Conservation (phyloP, 768 basidiomycete species). For the Pleurotus djamor region DNA sequence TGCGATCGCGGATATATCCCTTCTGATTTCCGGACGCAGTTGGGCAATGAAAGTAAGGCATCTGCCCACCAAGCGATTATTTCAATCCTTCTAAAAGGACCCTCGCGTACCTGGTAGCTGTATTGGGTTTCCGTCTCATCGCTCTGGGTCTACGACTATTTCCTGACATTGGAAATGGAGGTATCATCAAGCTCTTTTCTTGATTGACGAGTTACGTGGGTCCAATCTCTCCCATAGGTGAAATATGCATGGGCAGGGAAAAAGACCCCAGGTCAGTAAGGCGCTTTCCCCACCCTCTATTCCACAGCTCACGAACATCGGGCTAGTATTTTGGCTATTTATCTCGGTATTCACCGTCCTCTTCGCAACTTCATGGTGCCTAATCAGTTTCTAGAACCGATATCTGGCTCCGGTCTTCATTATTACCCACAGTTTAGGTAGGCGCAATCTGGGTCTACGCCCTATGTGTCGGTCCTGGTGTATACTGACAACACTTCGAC, state of each 20-base stretch:
- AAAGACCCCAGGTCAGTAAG: not conserved
- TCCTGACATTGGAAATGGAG: not conserved
- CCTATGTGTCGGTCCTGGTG: no score
- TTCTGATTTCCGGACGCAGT: no score
- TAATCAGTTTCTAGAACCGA: no score
- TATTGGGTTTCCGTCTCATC: constrained; percentile 2
- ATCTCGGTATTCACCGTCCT: no score
- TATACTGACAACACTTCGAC: no score
- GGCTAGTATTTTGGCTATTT: not conserved
- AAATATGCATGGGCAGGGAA: not conserved
- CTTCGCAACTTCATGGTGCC: no score
- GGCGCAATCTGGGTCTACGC: no score
- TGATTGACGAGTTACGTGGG: not conserved
- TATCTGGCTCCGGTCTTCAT: not conserved
- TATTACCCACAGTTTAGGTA: not conserved
- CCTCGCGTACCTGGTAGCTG: not conserved
- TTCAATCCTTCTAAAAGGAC: no score
- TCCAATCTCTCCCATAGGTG: not conserved
- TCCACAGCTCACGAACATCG: no score
- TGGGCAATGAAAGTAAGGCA: no score
- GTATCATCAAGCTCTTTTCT: not conserved
- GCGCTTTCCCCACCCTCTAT: not conserved
- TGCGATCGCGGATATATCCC: no score
- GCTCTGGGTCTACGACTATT: constrained; percentile 3
- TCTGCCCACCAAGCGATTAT: no score